phyloP scores from a whole-genome alignment of 2,329 filamentous ascomycete species.

The Immersiporthe knoxdaviesiana region DNA sequence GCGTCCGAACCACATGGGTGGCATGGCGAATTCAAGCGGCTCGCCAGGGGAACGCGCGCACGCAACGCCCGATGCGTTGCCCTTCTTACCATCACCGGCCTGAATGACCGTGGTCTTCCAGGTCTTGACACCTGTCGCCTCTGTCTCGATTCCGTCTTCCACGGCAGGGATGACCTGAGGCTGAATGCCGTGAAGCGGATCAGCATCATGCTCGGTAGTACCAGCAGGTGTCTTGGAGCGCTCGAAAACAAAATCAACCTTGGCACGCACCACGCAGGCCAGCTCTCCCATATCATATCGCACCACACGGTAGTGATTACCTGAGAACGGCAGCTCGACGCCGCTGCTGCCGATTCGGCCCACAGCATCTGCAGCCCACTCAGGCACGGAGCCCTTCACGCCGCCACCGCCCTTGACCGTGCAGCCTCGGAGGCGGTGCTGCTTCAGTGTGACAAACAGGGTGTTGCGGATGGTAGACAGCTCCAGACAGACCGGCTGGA shows the following conservation, averaged over 20 bases:
- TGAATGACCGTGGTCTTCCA: conserved; percentile 15
- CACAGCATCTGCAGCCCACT: conserved; percentile 20
- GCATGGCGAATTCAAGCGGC: not conserved
- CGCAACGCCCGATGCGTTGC: conserved; percentile 1
- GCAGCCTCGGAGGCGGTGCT: conserved; percentile 17
- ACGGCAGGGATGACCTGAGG: not conserved
- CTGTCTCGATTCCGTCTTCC: not conserved
- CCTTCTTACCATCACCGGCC: conserved; percentile 11
- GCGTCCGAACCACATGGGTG: conserved; percentile 25
- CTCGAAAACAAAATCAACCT: conserved; percentile 21
- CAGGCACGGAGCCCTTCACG: not conserved
- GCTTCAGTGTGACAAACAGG: conserved; percentile 14
- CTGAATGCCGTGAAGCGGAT: not conserved
- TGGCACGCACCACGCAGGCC: conserved; percentile 18
- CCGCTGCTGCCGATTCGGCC: not conserved
- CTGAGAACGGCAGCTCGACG: conserved; percentile 8
- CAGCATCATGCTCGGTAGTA: not conserved
- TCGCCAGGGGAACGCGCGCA: conserved; percentile 5
- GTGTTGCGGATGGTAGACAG: conserved; percentile 21
- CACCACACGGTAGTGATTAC: conserved; percentile 21
- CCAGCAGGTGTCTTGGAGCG: not conserved
- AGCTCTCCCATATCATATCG: conserved; percentile 18
- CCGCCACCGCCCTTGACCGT: not conserved
- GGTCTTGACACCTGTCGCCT: not conserved
- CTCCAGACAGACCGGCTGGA: conserved; percentile 22